Evolutionary conservation across 805 yeast genomes (phyloP).

Genomic region (Pichia nanzhaoensis): DNA sequence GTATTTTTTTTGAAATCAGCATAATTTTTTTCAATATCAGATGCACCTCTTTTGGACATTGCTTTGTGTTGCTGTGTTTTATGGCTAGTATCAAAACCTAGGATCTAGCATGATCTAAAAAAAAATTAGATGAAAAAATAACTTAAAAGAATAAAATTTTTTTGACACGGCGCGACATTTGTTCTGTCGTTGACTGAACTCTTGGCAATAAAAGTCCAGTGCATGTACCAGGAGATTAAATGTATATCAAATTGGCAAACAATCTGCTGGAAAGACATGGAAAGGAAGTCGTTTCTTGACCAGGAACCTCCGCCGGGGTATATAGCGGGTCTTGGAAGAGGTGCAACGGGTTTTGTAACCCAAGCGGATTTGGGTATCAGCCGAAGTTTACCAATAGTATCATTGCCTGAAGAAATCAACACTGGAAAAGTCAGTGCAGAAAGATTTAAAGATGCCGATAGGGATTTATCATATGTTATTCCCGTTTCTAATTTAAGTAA

Average conservation of each 20-base stretch:
- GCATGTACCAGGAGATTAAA: no score
- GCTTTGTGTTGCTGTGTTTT: background rate
- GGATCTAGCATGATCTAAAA: background rate
- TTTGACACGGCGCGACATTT: no score
- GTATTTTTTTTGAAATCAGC: conserved; percentile 15
- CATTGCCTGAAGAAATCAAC: conserved; percentile 11
- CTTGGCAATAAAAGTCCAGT: no score
- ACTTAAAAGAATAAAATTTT: background rate
- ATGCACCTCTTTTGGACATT: conserved; percentile 33
- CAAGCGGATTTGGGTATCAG: conserved; percentile 65
- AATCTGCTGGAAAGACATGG: background rate
- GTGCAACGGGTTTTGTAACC: conserved; percentile 90
- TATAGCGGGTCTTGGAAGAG: conserved; percentile 89
- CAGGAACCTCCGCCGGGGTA: conserved; percentile 87
- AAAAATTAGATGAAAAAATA: background rate
- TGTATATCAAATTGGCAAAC: no score
- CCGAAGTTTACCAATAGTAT: conserved; percentile 28
- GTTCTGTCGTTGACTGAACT: no score
- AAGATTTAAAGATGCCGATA: conserved; percentile 26
- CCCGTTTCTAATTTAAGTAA: conserved; percentile 20
- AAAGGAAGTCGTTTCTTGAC: conserved; percentile 60
- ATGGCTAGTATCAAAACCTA: background rate
- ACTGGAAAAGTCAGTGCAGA: conserved; percentile 6
- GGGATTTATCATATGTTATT: background rate
- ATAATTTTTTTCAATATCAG: conserved; percentile 15